Evolutionary conservation across 148 eudicot genomes (phyloP).

Genomic region (Camellia lanceoleosa): DNA sequence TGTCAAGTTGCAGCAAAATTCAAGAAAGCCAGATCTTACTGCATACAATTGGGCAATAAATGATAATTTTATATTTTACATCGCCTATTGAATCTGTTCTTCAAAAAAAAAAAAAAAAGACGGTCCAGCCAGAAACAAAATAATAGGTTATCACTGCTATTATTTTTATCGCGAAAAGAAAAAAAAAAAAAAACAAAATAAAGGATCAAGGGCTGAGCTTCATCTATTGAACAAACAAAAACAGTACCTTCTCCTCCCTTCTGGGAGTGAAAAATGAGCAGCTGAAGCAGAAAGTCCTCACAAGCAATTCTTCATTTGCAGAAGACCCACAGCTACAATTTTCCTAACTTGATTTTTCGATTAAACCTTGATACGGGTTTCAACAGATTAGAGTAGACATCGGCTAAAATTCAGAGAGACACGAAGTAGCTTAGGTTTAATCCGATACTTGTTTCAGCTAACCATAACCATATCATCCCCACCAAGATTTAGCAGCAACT

Average conservation of each 20-base stretch:
- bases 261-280: slow-evolving; percentile 9
- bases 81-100: slow-evolving; percentile 1
- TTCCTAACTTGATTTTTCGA: neutral
- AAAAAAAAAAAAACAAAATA: slow-evolving; percentile 19
- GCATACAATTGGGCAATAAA: neutral
- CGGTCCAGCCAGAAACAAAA: neutral
- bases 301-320: neutral
- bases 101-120: neutral
- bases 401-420: neutral
- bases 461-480: slow-evolving; percentile 34
- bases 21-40: neutral
- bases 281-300: slow-evolving; percentile 1
- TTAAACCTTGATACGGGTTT: neutral
- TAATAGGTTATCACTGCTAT: neutral
- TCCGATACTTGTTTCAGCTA: slow-evolving; percentile 11
- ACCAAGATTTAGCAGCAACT: slow-evolving; percentile 25
- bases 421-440: neutral
- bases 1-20: neutral
- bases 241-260: neutral
- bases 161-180: neutral
- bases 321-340: neutral
- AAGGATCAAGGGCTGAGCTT: slow-evolving; percentile 19
- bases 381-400: neutral
- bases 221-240: slow-evolving; percentile 13
- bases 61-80: neutral